Conservation (phyloP, 441 rosid genomes). For the Gossypium aridum region DNA sequence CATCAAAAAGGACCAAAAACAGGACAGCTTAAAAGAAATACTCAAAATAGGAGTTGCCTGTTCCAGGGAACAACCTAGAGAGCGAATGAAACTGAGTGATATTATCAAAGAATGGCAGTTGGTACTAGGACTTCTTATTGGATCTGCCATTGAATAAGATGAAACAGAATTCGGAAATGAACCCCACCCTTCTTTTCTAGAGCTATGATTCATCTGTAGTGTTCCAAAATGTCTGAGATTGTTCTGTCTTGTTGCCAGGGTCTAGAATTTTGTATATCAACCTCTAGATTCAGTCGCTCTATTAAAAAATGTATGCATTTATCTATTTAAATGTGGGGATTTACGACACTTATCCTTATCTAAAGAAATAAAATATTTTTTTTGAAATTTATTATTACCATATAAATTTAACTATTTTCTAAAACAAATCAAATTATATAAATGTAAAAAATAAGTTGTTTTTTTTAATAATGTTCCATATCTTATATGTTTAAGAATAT, state of each 20-base stretch:
- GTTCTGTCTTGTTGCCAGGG: not conserved
- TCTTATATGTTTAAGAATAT: too few relatives aligned
- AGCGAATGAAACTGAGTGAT: not conserved
- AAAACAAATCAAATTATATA: too few relatives aligned
- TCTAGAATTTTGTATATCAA: not conserved
- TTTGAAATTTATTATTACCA: too few relatives aligned
- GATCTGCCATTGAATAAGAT: not conserved
- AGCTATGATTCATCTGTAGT: not conserved
- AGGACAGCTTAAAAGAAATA: not conserved
- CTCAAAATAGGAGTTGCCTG: slow-evolving; percentile 4
- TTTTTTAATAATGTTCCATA: too few relatives aligned
- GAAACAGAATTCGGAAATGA: not conserved
- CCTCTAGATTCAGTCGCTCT: not conserved
- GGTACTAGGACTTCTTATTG: not conserved
- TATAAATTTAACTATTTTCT: too few relatives aligned
- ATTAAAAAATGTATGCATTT: too few relatives aligned
- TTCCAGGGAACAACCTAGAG: not conserved
- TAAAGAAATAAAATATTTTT: too few relatives aligned
- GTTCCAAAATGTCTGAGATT: not conserved
- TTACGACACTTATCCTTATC: too few relatives aligned
- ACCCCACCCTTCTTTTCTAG: not conserved
- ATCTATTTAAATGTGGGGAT: too few relatives aligned
- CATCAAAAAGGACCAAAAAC: not conserved
- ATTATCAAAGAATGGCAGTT: not conserved
- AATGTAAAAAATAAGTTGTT: too few relatives aligned